Evolutionary conservation across 192 early-diverging fungal genomes (phyloP).

Genomic region (Funneliformis geosporum): DNA sequence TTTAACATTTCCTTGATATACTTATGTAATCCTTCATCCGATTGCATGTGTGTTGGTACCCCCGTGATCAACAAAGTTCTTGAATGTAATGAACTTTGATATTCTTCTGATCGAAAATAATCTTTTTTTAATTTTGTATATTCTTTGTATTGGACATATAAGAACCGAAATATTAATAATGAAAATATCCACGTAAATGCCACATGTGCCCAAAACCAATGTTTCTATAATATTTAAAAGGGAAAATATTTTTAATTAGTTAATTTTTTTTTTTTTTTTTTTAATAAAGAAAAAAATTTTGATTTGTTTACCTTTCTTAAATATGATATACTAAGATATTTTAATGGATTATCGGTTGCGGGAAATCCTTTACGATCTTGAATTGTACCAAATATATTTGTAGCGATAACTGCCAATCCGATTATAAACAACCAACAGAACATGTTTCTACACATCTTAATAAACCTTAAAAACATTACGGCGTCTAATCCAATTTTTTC

Average conservation of each 20-base stretch:
- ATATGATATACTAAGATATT: background rate
- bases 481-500: conserved; percentile 72
- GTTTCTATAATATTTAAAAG: conserved; percentile 26
- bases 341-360: conserved; percentile 34
- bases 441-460: conserved; percentile 60
- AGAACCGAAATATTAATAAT: conserved; percentile 49
- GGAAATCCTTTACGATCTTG: conserved; percentile 31
- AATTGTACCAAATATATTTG: conserved; percentile 58
- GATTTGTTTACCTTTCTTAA: background rate
- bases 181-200: conserved; percentile 62
- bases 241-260: conserved; percentile 32
- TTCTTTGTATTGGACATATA: conserved; percentile 54
- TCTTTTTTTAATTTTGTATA: conserved; percentile 54
- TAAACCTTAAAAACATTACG: conserved; percentile 68
- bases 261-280: background rate
- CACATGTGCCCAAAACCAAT: conserved; percentile 67
- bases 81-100: conserved; percentile 64
- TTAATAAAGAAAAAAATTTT: background rate
- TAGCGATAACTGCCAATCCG: conserved; percentile 60
- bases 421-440: conserved; percentile 57
- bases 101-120: conserved; percentile 62
- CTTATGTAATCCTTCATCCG: conserved; percentile 51
- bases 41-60: conserved; percentile 59
- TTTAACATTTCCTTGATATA: conserved; percentile 49
- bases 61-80: conserved; percentile 69